Evolutionary conservation across 208 protist species (phyloP).

Genomic region (Spongospora subterranea): DNA sequence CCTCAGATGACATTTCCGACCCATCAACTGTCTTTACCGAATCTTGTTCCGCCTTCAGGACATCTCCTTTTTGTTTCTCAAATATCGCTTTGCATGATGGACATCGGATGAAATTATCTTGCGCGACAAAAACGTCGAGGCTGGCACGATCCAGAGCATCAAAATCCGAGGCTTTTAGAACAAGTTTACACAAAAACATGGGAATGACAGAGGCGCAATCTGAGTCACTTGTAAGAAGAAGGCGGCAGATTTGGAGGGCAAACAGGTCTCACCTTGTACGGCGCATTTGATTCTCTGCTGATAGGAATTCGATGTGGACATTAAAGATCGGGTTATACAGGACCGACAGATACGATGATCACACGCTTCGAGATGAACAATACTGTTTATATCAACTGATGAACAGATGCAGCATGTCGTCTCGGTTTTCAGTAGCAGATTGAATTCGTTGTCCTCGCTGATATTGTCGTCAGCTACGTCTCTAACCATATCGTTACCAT

Average conservation of each 20-base stretch:
- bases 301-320: background rate
- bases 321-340: background rate
- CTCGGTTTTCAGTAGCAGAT: background rate
- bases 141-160: background rate
- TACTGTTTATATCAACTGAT: background rate
- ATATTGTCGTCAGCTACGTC: too few relatives aligned
- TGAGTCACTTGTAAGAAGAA: background rate
- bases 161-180: background rate
- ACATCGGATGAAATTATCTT: background rate
- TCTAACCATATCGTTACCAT: too few relatives aligned
- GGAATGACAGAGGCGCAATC: background rate
- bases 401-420: background rate
- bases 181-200: background rate
- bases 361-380: slow-evolving; percentile 1
- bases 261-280: background rate
- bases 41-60: background rate
- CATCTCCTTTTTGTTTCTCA: background rate
- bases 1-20: background rate
- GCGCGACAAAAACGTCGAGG: background rate
- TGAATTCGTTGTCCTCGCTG: slow-evolving; percentile 1
- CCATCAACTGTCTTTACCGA: background rate
- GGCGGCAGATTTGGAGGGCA: background rate
- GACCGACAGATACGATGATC: slow-evolving; percentile 23
- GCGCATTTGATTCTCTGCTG: background rate
- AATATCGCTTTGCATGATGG: background rate